Percentiles rank a stretch among this genome's conserved stretches.
These are phyloP conservation scores for Geranomyces variabilis DNA, from an alignment of 192 early-diverging fungal genomes.

Conservation along the genomic window DNA sequence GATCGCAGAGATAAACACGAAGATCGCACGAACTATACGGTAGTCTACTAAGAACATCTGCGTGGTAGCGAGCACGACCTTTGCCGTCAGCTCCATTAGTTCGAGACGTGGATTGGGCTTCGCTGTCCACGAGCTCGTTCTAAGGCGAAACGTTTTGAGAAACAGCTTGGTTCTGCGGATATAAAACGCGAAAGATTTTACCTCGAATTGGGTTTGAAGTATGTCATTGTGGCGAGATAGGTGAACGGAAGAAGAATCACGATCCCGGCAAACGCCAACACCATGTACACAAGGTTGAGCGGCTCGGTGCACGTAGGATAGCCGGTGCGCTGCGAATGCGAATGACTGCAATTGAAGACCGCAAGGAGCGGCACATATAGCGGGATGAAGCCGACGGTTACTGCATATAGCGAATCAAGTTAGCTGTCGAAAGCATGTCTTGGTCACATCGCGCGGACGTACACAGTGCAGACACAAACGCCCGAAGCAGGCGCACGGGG, in stretches of 20 bases:
- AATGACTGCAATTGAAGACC: slow-evolving; percentile 16
- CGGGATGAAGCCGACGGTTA: slow-evolving; percentile 30
- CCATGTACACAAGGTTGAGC: slow-evolving; percentile 16
- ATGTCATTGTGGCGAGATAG: slow-evolving; percentile 23
- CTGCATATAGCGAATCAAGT: background rate
- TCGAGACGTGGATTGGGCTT: slow-evolving; percentile 15
- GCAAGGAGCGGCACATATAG: slow-evolving; percentile 19
- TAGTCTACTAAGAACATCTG: background rate
- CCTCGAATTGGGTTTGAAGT: slow-evolving; percentile 24
- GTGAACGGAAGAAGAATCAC: slow-evolving; percentile 26
- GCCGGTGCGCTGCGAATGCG: background rate
- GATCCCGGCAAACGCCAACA: slow-evolving; percentile 2
- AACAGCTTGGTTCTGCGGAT: no score
- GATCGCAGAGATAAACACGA: background rate
- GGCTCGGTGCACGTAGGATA: slow-evolving; percentile 14
- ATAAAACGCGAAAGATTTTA: slow-evolving; percentile 9
- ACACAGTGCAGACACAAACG: slow-evolving; percentile 15
- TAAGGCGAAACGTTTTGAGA: background rate
- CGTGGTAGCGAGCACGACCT: slow-evolving; percentile 8
- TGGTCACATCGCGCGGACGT: background rate
- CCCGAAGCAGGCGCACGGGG: slow-evolving; percentile 13
- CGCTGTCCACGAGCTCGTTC: slow-evolving; percentile 9
- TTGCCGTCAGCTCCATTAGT: slow-evolving; percentile 12
- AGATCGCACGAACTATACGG: background rate
- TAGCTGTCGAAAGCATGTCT: background rate